These are phyloP conservation scores for Pythium rishiriense DNA, from an alignment of 352 stramenopile species.

Conservation along the genomic window DNA sequence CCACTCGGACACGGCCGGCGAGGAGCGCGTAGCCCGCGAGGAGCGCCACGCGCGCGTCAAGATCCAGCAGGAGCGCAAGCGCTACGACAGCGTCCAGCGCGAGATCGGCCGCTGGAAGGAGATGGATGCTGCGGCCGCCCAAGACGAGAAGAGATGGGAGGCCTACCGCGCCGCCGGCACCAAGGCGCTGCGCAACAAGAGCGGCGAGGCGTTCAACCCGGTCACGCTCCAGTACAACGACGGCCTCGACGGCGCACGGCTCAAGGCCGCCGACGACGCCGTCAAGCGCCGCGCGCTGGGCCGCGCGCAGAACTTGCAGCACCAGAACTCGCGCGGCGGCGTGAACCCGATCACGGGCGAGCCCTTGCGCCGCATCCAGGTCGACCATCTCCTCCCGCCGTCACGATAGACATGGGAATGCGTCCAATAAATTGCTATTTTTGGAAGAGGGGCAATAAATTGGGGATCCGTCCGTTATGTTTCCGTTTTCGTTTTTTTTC, in stretches of 20 bases:
- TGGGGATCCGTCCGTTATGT: constrained; percentile 15
- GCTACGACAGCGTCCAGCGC: constrained; percentile 56
- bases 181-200: constrained; percentile 88
- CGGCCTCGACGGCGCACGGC: constrained; percentile 70
- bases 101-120: constrained; percentile 85
- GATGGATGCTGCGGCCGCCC: constrained; percentile 63
- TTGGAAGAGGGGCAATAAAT: constrained; percentile 1
- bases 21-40: constrained; percentile 70
- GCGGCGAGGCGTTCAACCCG: constrained; percentile 84
- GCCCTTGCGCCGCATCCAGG: constrained; percentile 43
- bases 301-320: constrained; percentile 80
- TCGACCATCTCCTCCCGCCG: constrained; percentile 50
- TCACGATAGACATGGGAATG: constrained; percentile 7
- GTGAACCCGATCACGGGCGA: constrained; percentile 89
- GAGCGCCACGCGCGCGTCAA: constrained; percentile 47
- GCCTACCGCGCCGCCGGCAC: constrained; percentile 57
- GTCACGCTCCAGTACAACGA: constrained; percentile 90
- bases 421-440: constrained; percentile 2
- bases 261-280: constrained; percentile 62
- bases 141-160: constrained; percentile 74
- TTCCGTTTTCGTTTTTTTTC: constrained; percentile 31
- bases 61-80: constrained; percentile 65
- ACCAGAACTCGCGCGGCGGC: constrained; percentile 75
- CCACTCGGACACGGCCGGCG: constrained; percentile 87
- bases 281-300: constrained; percentile 76